Base-by-base conservation (phyloP, 2,329 filamentous ascomycete genomes). In the Diplodia mutila region DNA sequence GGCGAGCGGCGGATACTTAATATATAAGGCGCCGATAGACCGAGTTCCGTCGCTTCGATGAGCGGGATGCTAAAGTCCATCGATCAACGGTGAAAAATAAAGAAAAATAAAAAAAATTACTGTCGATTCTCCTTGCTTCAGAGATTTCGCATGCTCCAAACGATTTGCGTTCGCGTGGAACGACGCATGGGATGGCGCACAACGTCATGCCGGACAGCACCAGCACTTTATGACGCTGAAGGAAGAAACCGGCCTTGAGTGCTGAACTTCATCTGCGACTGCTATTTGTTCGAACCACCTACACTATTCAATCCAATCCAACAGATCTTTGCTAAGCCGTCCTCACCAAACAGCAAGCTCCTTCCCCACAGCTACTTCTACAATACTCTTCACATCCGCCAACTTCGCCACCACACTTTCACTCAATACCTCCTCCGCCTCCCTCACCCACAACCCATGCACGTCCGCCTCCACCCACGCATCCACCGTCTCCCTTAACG, bases 391-490 rank as follows among this genome's bases (percentile, higher is more conserved):
- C 57, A 59, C 68, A 61, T 61, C 9, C 59, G 34, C 57, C 68
- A 32, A 68, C 67, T 23, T 64, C 48, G 23, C 53, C 34, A 73
- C 27, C n/a, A 73, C 70, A 29, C 68, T 66, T 29, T 59, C 67
- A 65, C 67, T 70, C 57, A 82, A 55, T 1, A 81, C 71, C 27
- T 72, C 70, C 68, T 80, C 76, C 0, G 75, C 68, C 67, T 75
- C 76, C 70, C 76, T 73, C 29, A 78, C 48, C 79, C 77, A 80
- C 69, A 82, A 66, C 23, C 73, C 75, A 75, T 81, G 77, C 8
- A 77, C 69, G 9, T 71, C 74, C 16, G 46, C 69, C 42, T 69
- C 52, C 25, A 64, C 67, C 16, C 73, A 75, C 4, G 69, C 69
- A 32, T 72, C 70, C 14, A 69, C 67, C 51, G 79, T 73, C 46